Base-by-base conservation (phyloP, 2,329 filamentous ascomycete species). In the Aspergillus japonicus region DNA sequence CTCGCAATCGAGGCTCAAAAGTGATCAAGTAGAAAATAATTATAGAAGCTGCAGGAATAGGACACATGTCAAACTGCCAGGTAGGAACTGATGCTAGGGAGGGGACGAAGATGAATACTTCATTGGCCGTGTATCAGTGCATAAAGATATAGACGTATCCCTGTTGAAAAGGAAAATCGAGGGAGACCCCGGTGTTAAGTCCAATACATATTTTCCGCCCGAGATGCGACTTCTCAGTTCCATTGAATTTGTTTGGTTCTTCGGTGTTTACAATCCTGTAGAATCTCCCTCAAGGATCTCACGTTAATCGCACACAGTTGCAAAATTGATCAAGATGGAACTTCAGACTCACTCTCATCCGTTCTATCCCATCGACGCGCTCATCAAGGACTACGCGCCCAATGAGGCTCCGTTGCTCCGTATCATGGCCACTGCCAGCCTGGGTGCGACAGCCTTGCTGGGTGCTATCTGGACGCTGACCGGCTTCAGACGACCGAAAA, bases 321-420 rank as follows among this genome's bases (percentile, higher is more conserved):
- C n/a, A 16, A 23, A 19, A 29, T n/a, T 16, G 16, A 16, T 49
- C 29, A 51, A 12, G 4, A 64, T 64, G 62, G 31, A 48, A 47
- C 14, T 53, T n/a, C 24, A 49, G 16, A 31, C 19, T 31, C 19
- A 39, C 59, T 31, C 71, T 31, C 88, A 92, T 72, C 89, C 89
- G 0, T 93, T 90, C 77, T 92, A 89, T 69, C 90, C 90, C 5
- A 70, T 87, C 23, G 83, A 86, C 56, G 82, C 86, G 42, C 76
- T 80, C 19, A 84, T 94, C 59, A 75, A 81, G 2, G 83, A 81
- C 61, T 92, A 90, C 74, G 76, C 86, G 48, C 83, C 87, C 66
- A 93, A 93, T 72, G 83, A 87, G 60, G 82, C 83, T 69, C 79
- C 82, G 50, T 82, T 89, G 5, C 71, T 82, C 0, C 77, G 81